Base-by-base conservation (phyloP, 176 grass and related monocot species). In the Thalia dealbata region DNA sequence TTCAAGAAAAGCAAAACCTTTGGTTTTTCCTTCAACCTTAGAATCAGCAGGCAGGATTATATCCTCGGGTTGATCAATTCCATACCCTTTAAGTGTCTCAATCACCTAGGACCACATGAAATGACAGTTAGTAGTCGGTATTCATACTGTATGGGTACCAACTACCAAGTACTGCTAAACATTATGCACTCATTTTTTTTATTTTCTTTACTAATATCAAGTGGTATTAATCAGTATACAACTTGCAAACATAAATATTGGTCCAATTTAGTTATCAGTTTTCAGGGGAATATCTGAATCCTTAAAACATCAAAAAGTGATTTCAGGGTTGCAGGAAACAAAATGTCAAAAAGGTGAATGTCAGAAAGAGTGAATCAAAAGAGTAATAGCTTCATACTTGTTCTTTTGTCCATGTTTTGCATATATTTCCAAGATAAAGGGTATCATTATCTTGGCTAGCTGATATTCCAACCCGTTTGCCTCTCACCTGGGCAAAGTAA, bases 361-460 rank as follows among this genome's bases (percentile, higher is more conserved):
- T 64, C 1, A 64, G 35, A 68, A 43, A 43, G 15, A 41, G 14
- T 43, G 43, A 68, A 64, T 4, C 6, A 29, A 64, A 32, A 29
- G 26, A 15, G 56, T 24, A 38, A 67, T 28, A 69, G 50, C 68
- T 45, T 45, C 75, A 22, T 85, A 79, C 91, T 81, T 91, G 88
- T 79, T 96, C 91, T 83, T 88, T 86, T 73, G 88, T 87, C 91
- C 88, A 96, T 64, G 80, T 85, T 69, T 88, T 96, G 78, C 88
- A 82, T 63, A 96, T 96, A 72, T 96, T 96, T 60, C 73, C 83
- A 35, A 96, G 51, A 50, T 83, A 91, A 85, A 96, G 78, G 48
- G 80, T 84, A 52, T 77, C 66, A 67, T 91, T 84, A 74, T 81
- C 80, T 64, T 72, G 78, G 69, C 78, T 88, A 80, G 72, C 67